Evolutionary conservation across 108 stramenopile genomes (phyloP).

Genomic region (Nitzschia sp.): DNA sequence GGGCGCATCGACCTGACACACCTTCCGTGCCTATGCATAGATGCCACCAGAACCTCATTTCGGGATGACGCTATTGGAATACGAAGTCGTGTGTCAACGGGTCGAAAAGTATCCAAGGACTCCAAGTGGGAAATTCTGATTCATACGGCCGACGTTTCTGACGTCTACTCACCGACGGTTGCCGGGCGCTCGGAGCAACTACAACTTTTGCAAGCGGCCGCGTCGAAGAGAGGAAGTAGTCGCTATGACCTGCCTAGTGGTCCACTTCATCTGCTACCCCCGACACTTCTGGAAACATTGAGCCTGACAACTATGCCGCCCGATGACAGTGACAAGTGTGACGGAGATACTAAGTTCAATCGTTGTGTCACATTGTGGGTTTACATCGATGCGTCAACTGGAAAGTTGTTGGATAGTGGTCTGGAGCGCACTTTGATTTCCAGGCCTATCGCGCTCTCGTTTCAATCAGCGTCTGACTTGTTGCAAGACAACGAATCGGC

Average conservation of each 20-base stretch:
- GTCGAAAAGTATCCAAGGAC: slow-evolving; percentile 57
- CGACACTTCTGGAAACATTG: slow-evolving; percentile 65
- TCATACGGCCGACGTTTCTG: slow-evolving; percentile 85
- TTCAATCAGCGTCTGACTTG: slow-evolving; percentile 56
- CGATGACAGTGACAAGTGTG: background rate
- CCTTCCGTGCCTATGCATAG: slow-evolving; percentile 79
- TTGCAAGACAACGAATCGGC: slow-evolving; percentile 24
- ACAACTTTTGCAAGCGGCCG: slow-evolving; percentile 41
- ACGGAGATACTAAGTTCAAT: slow-evolving; percentile 35
- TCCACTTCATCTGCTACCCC: slow-evolving; percentile 82
- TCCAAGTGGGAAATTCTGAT: slow-evolving; percentile 84
- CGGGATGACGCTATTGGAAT: slow-evolving; percentile 89
- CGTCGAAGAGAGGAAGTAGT: slow-evolving; percentile 64
- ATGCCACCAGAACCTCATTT: slow-evolving; percentile 73
- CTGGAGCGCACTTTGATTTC: slow-evolving; percentile 77
- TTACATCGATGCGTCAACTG: slow-evolving; percentile 81
- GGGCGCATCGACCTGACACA: slow-evolving; percentile 60
- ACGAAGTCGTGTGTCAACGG: slow-evolving; percentile 64
- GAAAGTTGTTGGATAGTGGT: slow-evolving; percentile 78
- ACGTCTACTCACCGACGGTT: slow-evolving; percentile 55
- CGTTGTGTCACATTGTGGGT: slow-evolving; percentile 85
- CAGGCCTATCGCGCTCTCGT: slow-evolving; percentile 61
- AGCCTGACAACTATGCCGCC: slow-evolving; percentile 33
- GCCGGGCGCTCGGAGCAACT: background rate
- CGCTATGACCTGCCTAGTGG: slow-evolving; percentile 83